Evolutionary conservation across 345 rosid genomes (phyloP).

Genomic region (Draba incana): DNA sequence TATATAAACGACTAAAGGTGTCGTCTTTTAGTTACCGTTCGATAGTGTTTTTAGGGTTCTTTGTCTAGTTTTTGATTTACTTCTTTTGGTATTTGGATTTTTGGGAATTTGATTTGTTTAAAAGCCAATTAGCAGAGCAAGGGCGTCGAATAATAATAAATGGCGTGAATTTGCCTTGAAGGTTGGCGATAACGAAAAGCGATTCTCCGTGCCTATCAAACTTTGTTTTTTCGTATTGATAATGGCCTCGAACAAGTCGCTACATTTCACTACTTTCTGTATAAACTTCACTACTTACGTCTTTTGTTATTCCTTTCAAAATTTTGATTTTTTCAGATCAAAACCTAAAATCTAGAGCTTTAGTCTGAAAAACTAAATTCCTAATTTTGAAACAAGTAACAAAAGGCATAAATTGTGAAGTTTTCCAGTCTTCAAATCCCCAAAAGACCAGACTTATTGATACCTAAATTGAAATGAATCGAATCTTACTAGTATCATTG

Average conservation of each 20-base stretch:
- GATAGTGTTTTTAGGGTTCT: neutral
- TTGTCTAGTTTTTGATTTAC: neutral
- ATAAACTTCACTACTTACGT: no score
- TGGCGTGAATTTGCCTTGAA: constrained; percentile 75
- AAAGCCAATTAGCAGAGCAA: constrained; percentile 85
- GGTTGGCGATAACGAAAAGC: constrained; percentile 65
- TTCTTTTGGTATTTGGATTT: neutral
- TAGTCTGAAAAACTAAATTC: no score
- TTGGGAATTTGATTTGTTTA: no score
- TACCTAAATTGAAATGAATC: no score
- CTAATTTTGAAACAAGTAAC: no score
- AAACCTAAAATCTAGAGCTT: no score
- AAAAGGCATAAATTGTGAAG: no score
- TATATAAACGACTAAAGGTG: constrained; percentile 17
- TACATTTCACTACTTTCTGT: constrained; percentile 10
- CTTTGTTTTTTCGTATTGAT: constrained; percentile 44
- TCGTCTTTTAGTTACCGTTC: neutral
- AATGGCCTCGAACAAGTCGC: constrained; percentile 85
- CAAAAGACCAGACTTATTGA: no score
- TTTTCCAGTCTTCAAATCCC: no score
- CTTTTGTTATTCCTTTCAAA: no score
- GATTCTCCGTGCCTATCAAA: constrained; percentile 82
- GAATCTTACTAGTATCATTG: no score
- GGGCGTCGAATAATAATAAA: constrained; percentile 42
- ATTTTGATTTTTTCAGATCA: no score